A percentile compares a stretch with the other conserved stretches of the same genome.
phyloP scores from a whole-genome alignment of 208 protist genomes.

The Entamoeba invadens region DNA sequence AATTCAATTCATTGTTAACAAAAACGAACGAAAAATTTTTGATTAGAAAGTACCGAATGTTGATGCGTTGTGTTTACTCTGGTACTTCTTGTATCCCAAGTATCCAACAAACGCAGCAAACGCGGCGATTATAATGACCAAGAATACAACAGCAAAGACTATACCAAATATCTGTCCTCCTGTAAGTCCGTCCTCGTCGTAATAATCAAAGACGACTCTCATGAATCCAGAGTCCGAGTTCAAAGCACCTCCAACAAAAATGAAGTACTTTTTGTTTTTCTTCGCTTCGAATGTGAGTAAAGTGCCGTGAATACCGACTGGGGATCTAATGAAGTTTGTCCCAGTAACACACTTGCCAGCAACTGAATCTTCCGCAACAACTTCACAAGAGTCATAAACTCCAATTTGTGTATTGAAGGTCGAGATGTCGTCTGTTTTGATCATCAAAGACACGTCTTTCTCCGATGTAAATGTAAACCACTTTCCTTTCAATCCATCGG shows the following conservation, averaged over 20 bases:
- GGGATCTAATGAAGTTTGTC: background rate
- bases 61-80: background rate
- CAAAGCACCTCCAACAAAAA: background rate
- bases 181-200: background rate
- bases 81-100: background rate
- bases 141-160: background rate
- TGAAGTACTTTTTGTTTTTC: background rate
- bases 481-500: background rate
- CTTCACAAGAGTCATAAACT: background rate
- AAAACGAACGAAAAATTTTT: background rate
- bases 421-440: background rate
- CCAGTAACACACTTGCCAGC: background rate
- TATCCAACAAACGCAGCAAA: background rate
- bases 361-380: background rate
- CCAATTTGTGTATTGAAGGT: background rate
- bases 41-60: background rate
- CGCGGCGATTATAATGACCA: background rate
- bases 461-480: background rate
- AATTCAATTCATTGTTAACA: too few relatives aligned
- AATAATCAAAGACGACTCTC: background rate
- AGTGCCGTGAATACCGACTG: background rate
- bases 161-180: background rate
- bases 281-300: background rate
- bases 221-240: background rate
- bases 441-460: background rate